Conservation (phyloP, 2,329 filamentous ascomycete genomes). For the Purpureocillium takamizusanense region DNA sequence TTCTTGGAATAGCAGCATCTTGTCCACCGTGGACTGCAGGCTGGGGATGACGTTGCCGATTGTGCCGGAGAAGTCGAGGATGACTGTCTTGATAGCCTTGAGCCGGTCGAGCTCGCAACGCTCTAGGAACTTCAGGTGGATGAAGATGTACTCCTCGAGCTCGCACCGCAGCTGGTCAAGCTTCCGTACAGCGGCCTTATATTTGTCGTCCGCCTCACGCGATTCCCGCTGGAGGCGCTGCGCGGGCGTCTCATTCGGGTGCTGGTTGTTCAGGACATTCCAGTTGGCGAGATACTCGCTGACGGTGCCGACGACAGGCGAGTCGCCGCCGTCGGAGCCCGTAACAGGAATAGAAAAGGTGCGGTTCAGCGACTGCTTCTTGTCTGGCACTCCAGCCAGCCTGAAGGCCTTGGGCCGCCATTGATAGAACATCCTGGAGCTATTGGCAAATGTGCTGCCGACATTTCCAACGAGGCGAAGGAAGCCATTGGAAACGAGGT, state of each 20-base stretch:
- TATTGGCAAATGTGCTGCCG: constrained; percentile 92
- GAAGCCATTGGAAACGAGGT: constrained; percentile 78
- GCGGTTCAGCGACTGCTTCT: constrained; percentile 63
- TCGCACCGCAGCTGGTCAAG: constrained; percentile 87
- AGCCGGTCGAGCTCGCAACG: constrained; percentile 92
- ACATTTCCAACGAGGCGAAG: constrained; percentile 88
- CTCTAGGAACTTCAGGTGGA: constrained; percentile 92
- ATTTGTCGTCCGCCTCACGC: constrained; percentile 82
- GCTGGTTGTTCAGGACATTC: constrained; percentile 74
- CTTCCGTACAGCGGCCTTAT: constrained; percentile 78
- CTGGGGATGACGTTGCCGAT: constrained; percentile 97
- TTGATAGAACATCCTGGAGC: constrained; percentile 94
- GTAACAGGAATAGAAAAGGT: constrained; percentile 64
- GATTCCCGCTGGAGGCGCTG: constrained; percentile 85
- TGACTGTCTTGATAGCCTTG: constrained; percentile 96
- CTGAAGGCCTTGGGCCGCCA: constrained; percentile 92
- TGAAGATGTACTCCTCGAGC: constrained; percentile 88
- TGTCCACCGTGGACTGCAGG: constrained; percentile 89
- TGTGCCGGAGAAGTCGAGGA: constrained; percentile 93
- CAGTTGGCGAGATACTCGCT: constrained; percentile 86
- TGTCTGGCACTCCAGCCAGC: constrained; percentile 78
- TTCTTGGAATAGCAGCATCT: constrained; percentile 99
- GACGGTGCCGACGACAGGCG: constrained; percentile 71
- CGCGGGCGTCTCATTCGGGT: constrained; percentile 87
- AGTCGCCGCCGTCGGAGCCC: constrained; percentile 51